Conservation (phyloP, 2,329 filamentous ascomycete genomes). For the Cercospora brassicicola region DNA sequence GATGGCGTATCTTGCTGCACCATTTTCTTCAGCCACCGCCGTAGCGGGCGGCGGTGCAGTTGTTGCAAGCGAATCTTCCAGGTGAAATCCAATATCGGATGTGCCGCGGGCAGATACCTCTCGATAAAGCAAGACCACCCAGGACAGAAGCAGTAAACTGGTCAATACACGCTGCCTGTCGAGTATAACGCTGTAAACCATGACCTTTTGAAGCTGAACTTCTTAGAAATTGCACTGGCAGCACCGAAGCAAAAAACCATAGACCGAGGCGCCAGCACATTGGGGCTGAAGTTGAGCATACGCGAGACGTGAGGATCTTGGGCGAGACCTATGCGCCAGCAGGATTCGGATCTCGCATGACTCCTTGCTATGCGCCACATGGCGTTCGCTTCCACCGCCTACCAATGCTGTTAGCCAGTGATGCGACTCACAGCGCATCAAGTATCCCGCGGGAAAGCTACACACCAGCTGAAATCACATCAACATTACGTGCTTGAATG, state of each 20-base stretch:
- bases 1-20: slow-evolving; percentile 16
- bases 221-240: neutral
- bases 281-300: neutral
- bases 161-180: neutral
- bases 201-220: neutral
- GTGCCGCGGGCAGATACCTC: neutral
- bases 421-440: neutral
- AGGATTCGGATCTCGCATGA: neutral
- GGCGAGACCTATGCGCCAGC: neutral
- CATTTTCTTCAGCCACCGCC: neutral
- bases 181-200: neutral
- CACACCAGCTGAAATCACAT: neutral
- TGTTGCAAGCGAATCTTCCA: neutral
- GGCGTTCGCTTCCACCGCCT: neutral
- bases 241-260: neutral
- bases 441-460: neutral
- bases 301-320: neutral
- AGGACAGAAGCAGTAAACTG: neutral
- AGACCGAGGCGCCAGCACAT: neutral
- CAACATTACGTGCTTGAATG: neutral
- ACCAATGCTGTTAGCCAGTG: neutral
- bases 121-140: neutral
- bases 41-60: neutral
- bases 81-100: neutral
- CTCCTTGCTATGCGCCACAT: neutral